Conservation (phyloP, 2,329 filamentous ascomycete genomes). For the Aspergillus puulaauensis region DNA sequence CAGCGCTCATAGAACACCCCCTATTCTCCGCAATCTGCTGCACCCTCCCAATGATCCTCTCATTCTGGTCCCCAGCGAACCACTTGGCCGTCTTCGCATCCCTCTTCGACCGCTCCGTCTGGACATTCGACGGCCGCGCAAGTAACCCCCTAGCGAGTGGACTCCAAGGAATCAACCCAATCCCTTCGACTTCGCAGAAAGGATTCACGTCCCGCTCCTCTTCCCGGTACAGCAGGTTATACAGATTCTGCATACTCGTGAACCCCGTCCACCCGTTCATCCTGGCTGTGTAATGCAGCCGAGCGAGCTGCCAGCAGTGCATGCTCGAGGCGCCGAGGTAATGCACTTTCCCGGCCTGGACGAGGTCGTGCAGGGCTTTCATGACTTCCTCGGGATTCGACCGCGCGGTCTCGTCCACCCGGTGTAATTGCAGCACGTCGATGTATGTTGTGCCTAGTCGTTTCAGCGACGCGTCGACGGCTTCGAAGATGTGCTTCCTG, state of each 20-base stretch:
- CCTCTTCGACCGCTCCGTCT: not conserved
- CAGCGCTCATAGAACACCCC: slow-evolving; percentile 21
- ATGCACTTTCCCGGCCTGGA: slow-evolving; percentile 56
- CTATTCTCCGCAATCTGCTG: slow-evolving; percentile 16
- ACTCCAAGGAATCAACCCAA: slow-evolving; percentile 23
- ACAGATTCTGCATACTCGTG: slow-evolving; percentile 52
- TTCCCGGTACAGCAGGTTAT: slow-evolving; percentile 23
- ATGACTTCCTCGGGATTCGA: slow-evolving; percentile 61
- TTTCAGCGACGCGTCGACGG: slow-evolving; percentile 37
- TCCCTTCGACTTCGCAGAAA: slow-evolving; percentile 21
- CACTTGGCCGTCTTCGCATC: slow-evolving; percentile 1
- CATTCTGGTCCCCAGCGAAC: not conserved
- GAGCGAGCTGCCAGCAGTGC: slow-evolving; percentile 21
- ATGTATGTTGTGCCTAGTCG: slow-evolving; percentile 60
- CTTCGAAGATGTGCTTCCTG: slow-evolving; percentile 42
- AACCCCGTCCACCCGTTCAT: slow-evolving; percentile 60
- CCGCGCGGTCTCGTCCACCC: slow-evolving; percentile 49
- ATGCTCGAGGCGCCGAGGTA: slow-evolving; percentile 47
- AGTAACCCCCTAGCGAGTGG: slow-evolving; percentile 32
- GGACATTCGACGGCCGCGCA: slow-evolving; percentile 24
- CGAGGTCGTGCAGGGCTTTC: slow-evolving; percentile 59
- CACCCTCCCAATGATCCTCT: slow-evolving; percentile 16
- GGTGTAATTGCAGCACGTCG: slow-evolving; percentile 63
- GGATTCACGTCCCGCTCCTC: slow-evolving; percentile 26
- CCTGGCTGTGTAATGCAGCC: slow-evolving; percentile 56